Evolutionary conservation across 2,329 filamentous ascomycete genomes (phyloP), one percentile per base, ranked within the genome.

Genomic region (Clarireedia monteithiana): DNA sequence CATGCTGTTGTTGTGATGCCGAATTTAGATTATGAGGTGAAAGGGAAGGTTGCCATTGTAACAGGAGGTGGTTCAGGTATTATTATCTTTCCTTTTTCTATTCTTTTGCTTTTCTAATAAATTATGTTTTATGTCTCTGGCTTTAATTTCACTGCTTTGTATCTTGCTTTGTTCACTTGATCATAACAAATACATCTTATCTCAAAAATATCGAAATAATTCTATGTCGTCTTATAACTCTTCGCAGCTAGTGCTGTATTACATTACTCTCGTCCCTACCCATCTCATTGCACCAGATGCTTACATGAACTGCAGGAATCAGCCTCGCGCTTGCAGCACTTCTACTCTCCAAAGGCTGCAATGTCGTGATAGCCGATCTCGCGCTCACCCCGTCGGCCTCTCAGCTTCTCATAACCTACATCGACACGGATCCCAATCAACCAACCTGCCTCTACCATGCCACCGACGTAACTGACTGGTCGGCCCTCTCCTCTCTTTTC

Each of bases 391-490:
- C 63, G 4, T 58, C 62, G 40, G 70, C 74, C 0, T 67, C 74
- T 1, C 69, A 74, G 30, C 47, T 64, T 6, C 30, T 53, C 20
- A 12, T 17, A n/a, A 36, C 42, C 30, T 47, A 53, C 42, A 20
- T 7, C 10, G 4, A 24, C 9, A 24, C 50, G 3, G 10, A 15
- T 10, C 15, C 15, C 6, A 42, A n/a, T 2, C 6, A 23, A n/a
- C 44, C 51, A n/a, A 30, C 26, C 38, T 53, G 51, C n/a, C 34
- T 53, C 6, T 53, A 48, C 23, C 44, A 48, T 30, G 9, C 14
- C 10, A 76, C 74, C 0, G 73, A 78, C 50, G 75, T 78, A 0
- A 72, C 72, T 0, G 69, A 68, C 0, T 77, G 74, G 75, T 57
- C 64, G 1, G 69, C 69, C 2, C 61, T 78, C 0, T 38, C 64